Conservation (phyloP, 1,284 basidiomycete species). For the Trametes pubescens region DNA sequence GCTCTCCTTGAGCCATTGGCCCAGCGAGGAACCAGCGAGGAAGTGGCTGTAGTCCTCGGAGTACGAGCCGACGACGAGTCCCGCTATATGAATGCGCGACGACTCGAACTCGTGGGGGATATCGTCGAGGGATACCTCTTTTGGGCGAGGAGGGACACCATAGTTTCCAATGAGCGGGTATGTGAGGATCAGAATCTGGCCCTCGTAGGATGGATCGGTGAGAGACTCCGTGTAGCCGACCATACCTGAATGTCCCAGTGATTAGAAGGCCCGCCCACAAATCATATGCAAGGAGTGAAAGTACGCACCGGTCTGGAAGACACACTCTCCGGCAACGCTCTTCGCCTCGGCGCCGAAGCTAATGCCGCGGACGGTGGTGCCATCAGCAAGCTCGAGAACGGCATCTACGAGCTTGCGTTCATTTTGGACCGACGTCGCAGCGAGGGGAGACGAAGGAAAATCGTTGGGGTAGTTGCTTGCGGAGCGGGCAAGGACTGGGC, state of each 20-base stretch:
- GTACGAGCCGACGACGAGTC: conserved; percentile 94
- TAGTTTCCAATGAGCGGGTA: conserved; percentile 99
- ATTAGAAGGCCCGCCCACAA: conserved; percentile 8
- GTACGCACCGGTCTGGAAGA: conserved; percentile 96
- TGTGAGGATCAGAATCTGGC: conserved; percentile 97
- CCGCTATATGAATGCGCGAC: conserved; percentile 92
- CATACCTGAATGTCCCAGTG: conserved; percentile 74
- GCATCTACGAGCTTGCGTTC: conserved; percentile 53
- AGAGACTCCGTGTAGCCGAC: conserved; percentile 99
- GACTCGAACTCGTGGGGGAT: conserved; percentile 93
- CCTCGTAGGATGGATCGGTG: conserved; percentile 98
- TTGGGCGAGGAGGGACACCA: conserved; percentile 88
- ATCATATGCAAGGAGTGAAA: conserved; percentile 17
- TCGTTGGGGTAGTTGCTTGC: conserved; percentile 51
- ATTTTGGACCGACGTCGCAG: conserved; percentile 49
- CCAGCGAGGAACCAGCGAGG: conserved; percentile 89
- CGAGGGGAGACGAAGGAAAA: conserved; percentile 61
- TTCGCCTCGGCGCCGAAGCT: conserved; percentile 94
- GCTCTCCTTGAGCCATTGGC: conserved; percentile 95
- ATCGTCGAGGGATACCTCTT: conserved; percentile 59
- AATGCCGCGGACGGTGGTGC: conserved; percentile 88
- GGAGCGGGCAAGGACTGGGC: conserved; percentile 57
- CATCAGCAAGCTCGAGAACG: conserved; percentile 93
- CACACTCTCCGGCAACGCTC: conserved; percentile 96
- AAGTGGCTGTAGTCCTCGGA: conserved; percentile 96